Evolutionary conservation across 2,329 filamentous ascomycete genomes (phyloP).

Genomic region (Aspergillus intermedius): DNA sequence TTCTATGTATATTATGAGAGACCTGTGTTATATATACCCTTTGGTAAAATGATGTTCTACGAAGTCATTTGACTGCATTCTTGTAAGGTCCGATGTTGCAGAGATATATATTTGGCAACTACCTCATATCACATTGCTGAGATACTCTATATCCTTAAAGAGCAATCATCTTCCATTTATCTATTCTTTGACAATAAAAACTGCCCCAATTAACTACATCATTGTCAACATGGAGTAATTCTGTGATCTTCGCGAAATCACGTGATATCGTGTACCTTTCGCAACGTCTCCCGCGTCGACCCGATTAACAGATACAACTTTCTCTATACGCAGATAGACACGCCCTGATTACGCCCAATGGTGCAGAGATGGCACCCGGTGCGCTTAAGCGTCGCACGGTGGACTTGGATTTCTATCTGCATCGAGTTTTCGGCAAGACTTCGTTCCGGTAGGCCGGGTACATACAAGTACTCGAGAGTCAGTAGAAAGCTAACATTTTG

Average conservation of each 20-base stretch:
- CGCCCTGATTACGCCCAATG: slow-evolving; percentile 2
- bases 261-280: slow-evolving; percentile 20
- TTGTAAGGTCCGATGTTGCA: neutral
- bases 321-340: too few relatives aligned
- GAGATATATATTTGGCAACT: neutral
- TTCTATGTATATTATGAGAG: slow-evolving; percentile 22
- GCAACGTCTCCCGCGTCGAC: neutral
- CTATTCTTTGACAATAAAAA: too few relatives aligned
- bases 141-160: too few relatives aligned
- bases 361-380: slow-evolving; percentile 25
- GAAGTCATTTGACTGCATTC: too few relatives aligned
- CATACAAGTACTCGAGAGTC: neutral
- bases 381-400: slow-evolving; percentile 24
- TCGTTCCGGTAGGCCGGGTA: slow-evolving; percentile 56
- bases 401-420: slow-evolving; percentile 69
- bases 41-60: slow-evolving; percentile 2
- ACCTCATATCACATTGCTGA: slow-evolving; percentile 6
- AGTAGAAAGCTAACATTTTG: neutral
- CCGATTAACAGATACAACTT: neutral
- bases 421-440: slow-evolving; percentile 65
- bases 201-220: neutral
- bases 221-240: neutral
- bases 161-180: too few relatives aligned
- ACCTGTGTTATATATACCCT: slow-evolving; percentile 12
- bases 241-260: slow-evolving; percentile 6